Evolutionary conservation across 1,139 yeast species (phyloP), one percentile per base, ranked within the genome.

Genomic region (Kodamaea sp.): DNA sequence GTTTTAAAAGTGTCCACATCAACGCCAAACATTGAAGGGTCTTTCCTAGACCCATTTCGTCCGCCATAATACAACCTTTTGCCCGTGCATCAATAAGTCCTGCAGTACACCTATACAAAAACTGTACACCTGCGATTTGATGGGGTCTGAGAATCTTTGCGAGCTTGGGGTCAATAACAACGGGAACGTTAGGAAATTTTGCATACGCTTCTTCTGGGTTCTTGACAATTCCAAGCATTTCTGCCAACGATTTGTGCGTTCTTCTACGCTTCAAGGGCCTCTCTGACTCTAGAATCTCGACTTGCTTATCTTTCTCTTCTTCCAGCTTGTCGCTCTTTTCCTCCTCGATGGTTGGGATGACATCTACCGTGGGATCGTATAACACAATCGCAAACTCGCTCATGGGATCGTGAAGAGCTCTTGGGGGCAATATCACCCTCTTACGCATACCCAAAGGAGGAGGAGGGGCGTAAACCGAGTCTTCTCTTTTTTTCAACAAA

Each of bases 51-150:
- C 98, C 98, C 98, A 92, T 92, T 63, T 89, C 99, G 65, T 92
- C 99, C 0, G 99, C 99, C 98, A 92, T 92, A 35, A 92, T 94
- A 56, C 98, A 92, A 1, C 99, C 99, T 54, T 83, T 80, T 0
- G 97, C 97, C 26, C 81, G 72, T 2, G 89, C 78, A 52, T 89
- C 95, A 18, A 88, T 74, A 28, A 90, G 63, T 0, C 99, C 98
- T 0, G 97, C 76, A 1, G 95, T 88, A 59, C 97, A 90, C 39
- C 92, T 66, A 54, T 89, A 92, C 39, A 92, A 64, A 55, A 92
- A 92, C 57, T 86, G 78, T 22, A 92, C 97, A 44, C 99, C 99
- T 38, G 92, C 96, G 3, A 92, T 81, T 58, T 92, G 99, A 70
- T 92, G 99, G 0, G 98, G 98, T 46, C 99, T 74, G 31, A 92